Percentiles rank a stretch among this genome's conserved stretches.
Conservation (phyloP, 495 filamentous ascomycete species). For the Darksidea phi region DNA sequence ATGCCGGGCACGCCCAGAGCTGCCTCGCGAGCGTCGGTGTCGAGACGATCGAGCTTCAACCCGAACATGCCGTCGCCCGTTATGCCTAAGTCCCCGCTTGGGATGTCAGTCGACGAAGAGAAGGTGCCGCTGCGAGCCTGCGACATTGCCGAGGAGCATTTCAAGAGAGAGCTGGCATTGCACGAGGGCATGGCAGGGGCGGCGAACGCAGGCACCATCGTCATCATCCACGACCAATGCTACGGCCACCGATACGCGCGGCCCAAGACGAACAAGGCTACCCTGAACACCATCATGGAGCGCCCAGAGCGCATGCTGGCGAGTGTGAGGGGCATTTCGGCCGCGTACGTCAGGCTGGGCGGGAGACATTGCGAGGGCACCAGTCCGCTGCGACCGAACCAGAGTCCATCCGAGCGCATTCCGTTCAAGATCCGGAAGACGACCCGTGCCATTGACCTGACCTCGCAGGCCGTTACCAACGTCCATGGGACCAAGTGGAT, state of each 20-base stretch:
- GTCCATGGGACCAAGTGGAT: slow-evolving; percentile 89
- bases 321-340: slow-evolving; percentile 71
- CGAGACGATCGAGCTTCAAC: slow-evolving; percentile 55
- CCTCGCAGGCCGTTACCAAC: slow-evolving; percentile 68
- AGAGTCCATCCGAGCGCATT: slow-evolving; percentile 53
- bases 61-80: slow-evolving; percentile 44
- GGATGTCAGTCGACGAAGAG: slow-evolving; percentile 45
- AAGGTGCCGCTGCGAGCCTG: slow-evolving; percentile 57
- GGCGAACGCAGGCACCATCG: slow-evolving; percentile 63
- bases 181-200: slow-evolving; percentile 56
- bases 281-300: slow-evolving; percentile 78
- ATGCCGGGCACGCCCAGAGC: slow-evolving; percentile 41
- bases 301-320: slow-evolving; percentile 89
- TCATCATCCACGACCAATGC: slow-evolving; percentile 86
- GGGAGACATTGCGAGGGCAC: slow-evolving; percentile 72
- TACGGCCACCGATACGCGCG: slow-evolving; percentile 89
- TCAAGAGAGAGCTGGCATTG: slow-evolving; percentile 65
- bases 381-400: slow-evolving; percentile 61
- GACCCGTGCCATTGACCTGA: slow-evolving; percentile 59
- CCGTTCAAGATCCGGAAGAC: slow-evolving; percentile 84
- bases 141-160: slow-evolving; percentile 66
- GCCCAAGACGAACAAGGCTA: slow-evolving; percentile 65
- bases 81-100: slow-evolving; percentile 40
- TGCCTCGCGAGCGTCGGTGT: slow-evolving; percentile 33
- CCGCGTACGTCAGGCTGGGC: slow-evolving; percentile 86